Conservation (phyloP, 148 eudicot genomes). For the Oxyria digyna region DNA sequence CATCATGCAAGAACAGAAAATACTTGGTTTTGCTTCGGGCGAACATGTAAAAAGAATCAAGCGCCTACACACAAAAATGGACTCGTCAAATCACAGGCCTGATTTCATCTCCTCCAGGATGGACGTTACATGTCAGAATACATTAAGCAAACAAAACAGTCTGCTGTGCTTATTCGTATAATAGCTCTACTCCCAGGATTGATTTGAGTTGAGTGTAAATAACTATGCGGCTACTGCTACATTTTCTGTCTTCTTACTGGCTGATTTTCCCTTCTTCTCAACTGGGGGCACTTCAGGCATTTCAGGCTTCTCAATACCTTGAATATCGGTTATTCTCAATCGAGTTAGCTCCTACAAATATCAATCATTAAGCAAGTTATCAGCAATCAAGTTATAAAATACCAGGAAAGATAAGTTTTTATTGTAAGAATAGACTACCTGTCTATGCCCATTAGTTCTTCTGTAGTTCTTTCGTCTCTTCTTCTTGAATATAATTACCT, state of each 20-base stretch:
- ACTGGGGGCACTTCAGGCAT: conserved; percentile 24
- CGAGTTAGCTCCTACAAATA: conserved; percentile 67
- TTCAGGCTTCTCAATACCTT: conserved; percentile 77
- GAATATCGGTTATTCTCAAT: conserved; percentile 74
- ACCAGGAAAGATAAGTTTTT: not conserved
- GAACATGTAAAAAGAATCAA: not conserved
- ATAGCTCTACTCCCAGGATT: conserved; percentile 1
- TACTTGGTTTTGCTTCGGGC: not conserved
- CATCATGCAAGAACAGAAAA: not conserved
- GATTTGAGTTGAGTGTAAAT: not conserved
- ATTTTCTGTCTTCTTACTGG: conserved; percentile 37
- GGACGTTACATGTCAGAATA: not conserved
- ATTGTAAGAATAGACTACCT: conserved; percentile 31
- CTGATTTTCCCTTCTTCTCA: conserved; percentile 21
- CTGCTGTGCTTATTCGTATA: not conserved
- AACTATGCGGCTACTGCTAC: conserved; percentile 36
- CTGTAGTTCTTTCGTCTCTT: conserved; percentile 96
- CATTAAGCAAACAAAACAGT: conserved; percentile 4
- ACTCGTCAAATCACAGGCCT: conserved; percentile 4
- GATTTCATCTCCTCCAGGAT: not conserved
- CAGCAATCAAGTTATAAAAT: not conserved
- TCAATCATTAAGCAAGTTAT: conserved; percentile 5
- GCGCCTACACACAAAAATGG: not conserved
- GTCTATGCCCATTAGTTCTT: conserved; percentile 84
- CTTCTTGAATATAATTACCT: conserved; percentile 91